Conservation (phyloP, 441 rosid species). For the Dalechampia spathulata region DNA sequence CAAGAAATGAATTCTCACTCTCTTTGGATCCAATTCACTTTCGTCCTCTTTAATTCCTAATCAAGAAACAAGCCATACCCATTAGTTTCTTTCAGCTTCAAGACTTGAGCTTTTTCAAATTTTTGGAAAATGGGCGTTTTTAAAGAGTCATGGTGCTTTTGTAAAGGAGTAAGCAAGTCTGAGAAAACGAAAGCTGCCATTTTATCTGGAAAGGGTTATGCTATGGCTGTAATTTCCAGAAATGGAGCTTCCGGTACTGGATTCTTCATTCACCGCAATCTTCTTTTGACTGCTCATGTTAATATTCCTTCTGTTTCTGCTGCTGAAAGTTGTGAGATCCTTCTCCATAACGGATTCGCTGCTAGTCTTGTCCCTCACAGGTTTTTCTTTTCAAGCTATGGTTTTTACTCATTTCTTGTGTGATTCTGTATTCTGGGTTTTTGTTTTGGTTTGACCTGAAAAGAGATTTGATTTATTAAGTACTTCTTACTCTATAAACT, state of each 20-base stretch:
- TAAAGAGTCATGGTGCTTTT: slow-evolving; percentile 83
- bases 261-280: slow-evolving; percentile 85
- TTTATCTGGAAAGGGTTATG: slow-evolving; percentile 62
- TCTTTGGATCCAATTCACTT: slow-evolving; percentile 7
- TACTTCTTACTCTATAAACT: too few species aligned
- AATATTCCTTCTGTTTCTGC: slow-evolving; percentile 78
- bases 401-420: background rate
- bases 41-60: background rate
- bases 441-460: too few species aligned
- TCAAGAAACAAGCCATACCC: too few species aligned
- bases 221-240: slow-evolving; percentile 54
- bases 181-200: slow-evolving; percentile 82
- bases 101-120: background rate
- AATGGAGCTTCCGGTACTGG: slow-evolving; percentile 55
- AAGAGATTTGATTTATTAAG: too few species aligned
- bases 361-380: slow-evolving; percentile 86
- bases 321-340: slow-evolving; percentile 76
- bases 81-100: background rate
- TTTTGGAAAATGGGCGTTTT: slow-evolving; percentile 48
- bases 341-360: slow-evolving; percentile 60
- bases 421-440: too few species aligned
- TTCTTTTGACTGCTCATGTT: slow-evolving; percentile 77
- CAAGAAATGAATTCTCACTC: background rate
- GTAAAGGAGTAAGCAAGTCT: slow-evolving; percentile 80
- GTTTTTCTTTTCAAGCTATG: slow-evolving; percentile 14